These are phyloP conservation scores for Saturnispora saitoi DNA, from an alignment of 805 yeast species.

Conservation along the genomic window DNA sequence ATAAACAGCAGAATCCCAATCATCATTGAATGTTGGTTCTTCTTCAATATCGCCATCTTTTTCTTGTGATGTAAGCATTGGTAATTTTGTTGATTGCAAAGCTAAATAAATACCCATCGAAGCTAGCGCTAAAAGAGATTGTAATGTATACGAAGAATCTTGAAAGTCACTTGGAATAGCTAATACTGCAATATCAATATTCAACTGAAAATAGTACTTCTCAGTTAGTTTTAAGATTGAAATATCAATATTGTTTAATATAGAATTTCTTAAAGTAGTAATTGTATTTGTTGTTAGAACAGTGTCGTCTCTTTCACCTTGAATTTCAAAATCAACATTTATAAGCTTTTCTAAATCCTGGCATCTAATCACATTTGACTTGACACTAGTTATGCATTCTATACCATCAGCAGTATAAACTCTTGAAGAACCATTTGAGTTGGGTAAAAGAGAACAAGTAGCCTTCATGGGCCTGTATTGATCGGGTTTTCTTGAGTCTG, in stretches of 20 bases:
- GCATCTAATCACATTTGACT: conserved; percentile 61
- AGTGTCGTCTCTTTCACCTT: conserved; percentile 75
- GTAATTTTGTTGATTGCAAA: conserved; percentile 66
- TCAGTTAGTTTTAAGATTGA: conserved; percentile 53
- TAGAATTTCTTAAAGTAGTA: conserved; percentile 47
- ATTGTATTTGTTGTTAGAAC: conserved; percentile 55
- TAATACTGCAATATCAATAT: conserved; percentile 70
- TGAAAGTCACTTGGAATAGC: conserved; percentile 40
- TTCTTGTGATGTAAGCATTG: conserved; percentile 59
- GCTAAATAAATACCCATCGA: conserved; percentile 81
- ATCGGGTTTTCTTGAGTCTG: conserved; percentile 68
- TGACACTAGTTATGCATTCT: conserved; percentile 87
- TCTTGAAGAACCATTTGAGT: conserved; percentile 89
- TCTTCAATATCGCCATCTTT: conserved; percentile 68
- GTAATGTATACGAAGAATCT: conserved; percentile 65
- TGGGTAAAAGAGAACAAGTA: conserved; percentile 68
- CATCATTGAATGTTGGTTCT: conserved; percentile 85
- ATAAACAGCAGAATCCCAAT: conserved; percentile 55
- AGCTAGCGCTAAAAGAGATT: conserved; percentile 43
- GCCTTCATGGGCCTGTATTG: conserved; percentile 88
- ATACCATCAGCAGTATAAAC: conserved; percentile 81
- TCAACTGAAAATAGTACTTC: conserved; percentile 68
- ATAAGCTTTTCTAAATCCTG: conserved; percentile 41
- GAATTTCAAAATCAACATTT: conserved; percentile 72
- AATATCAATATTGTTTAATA: conserved; percentile 45